A percentile compares a stretch with the other conserved stretches of the same genome.
Evolutionary conservation across 2,329 filamentous ascomycete species (phyloP).

Genomic region (Phaeosphaeria sp.): DNA sequence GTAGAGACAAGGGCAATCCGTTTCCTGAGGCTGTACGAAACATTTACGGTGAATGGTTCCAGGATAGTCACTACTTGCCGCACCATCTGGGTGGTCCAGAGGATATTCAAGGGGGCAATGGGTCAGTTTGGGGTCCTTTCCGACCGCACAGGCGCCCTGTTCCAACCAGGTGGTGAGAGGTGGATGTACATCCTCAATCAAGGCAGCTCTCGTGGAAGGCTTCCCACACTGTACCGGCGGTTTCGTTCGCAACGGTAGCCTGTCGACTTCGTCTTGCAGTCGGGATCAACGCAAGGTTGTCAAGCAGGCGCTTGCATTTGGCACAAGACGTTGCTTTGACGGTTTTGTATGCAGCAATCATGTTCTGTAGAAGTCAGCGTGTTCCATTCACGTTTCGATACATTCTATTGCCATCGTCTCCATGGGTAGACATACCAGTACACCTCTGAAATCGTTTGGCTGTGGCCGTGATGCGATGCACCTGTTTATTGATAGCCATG

Average conservation of each 20-base stretch:
- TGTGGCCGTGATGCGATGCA: constrained; percentile 43
- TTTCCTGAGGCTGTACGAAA: constrained; percentile 37
- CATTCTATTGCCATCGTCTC: not conserved
- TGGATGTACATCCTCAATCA: constrained; percentile 7
- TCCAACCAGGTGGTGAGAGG: no score
- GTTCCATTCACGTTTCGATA: not conserved
- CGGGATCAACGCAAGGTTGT: constrained; percentile 30
- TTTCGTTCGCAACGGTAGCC: constrained; percentile 20
- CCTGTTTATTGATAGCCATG: constrained; percentile 38
- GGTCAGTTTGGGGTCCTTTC: not conserved
- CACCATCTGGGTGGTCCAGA: constrained; percentile 4
- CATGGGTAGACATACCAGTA: constrained; percentile 37
- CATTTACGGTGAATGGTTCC: constrained; percentile 35
- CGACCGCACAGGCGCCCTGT: not conserved
- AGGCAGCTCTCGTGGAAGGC: constrained; percentile 47
- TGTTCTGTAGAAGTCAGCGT: constrained; percentile 38
- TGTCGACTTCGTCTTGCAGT: constrained; percentile 42
- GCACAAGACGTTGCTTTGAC: constrained; percentile 37
- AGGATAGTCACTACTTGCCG: constrained; percentile 24
- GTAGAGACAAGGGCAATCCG: constrained; percentile 14
- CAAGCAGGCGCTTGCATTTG: constrained; percentile 41
- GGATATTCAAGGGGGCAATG: constrained; percentile 5
- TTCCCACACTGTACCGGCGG: constrained; percentile 36
- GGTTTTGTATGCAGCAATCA: constrained; percentile 49
- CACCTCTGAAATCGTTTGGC: constrained; percentile 37